These are phyloP conservation scores for Clavispora vitiphila DNA, from an alignment of 805 yeast genomes.

Conservation along the genomic window DNA sequence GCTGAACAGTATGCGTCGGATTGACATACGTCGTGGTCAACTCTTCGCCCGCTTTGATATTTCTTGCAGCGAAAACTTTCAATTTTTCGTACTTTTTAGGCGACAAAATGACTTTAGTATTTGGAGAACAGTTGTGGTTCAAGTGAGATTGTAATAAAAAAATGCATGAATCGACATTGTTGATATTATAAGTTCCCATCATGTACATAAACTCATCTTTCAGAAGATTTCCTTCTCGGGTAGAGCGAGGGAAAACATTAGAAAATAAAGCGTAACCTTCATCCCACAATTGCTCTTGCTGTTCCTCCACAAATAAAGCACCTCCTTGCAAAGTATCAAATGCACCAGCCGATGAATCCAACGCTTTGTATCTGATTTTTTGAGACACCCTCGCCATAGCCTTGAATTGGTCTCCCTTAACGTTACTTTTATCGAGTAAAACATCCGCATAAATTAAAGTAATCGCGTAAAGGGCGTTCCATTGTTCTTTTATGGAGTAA, in stretches of 20 bases:
- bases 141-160: conserved; percentile 63
- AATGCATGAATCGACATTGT: conserved; percentile 61
- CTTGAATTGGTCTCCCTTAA: conserved; percentile 41
- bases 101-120: conserved; percentile 46
- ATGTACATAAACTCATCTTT: conserved; percentile 55
- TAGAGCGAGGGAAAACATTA: conserved; percentile 40
- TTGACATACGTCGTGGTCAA: conserved; percentile 66
- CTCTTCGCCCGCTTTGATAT: conserved; percentile 61
- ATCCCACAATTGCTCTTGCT: conserved; percentile 54
- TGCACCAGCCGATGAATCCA: conserved; percentile 51
- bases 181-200: conserved; percentile 71
- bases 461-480: conserved; percentile 66
- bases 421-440: conserved; percentile 38
- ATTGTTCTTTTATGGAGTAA: conserved; percentile 57
- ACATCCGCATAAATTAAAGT: conserved; percentile 50
- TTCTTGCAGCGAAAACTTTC: conserved; percentile 48
- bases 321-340: conserved; percentile 51
- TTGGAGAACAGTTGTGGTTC: conserved; percentile 76
- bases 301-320: conserved; percentile 50
- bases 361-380: conserved; percentile 54
- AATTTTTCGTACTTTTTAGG: conserved; percentile 49
- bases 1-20: conserved; percentile 55
- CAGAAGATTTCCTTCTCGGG: conserved; percentile 23
- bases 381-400: conserved; percentile 71
- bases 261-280: conserved; percentile 49